Evolutionary conservation across 1,139 yeast species (phyloP).

Genomic region (Nadsonia commutata): DNA sequence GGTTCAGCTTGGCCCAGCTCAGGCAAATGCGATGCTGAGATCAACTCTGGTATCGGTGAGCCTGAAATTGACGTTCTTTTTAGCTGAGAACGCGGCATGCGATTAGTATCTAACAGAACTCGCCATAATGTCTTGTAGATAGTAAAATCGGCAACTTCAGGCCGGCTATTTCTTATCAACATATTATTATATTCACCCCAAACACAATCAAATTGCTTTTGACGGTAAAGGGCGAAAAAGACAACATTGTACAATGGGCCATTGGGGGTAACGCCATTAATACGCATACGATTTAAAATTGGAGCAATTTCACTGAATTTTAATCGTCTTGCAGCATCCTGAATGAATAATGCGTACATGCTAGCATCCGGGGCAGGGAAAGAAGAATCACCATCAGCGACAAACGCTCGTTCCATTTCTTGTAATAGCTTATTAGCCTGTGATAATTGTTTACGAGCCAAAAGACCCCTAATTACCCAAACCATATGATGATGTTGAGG

Average conservation of each 20-base stretch:
- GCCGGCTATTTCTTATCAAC: not conserved
- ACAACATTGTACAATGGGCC: not conserved
- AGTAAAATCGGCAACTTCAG: not conserved
- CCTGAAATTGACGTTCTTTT: not conserved
- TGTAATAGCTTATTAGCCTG: not conserved
- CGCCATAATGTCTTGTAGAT: not conserved
- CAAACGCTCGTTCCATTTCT: not conserved
- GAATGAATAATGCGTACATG: not conserved
- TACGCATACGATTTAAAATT: not conserved
- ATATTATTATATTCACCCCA: not conserved
- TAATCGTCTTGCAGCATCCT: not conserved
- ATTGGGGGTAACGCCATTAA: not conserved
- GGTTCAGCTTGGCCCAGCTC: not conserved
- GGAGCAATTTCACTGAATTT: not conserved
- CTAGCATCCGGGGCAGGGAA: not conserved
- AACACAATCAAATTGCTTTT: not conserved
- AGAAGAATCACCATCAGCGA: not conserved
- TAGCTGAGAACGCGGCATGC: not conserved
- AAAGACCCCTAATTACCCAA: not conserved
- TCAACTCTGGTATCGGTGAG: not conserved
- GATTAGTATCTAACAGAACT: not conserved
- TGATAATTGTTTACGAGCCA: not conserved
- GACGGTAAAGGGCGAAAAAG: not conserved
- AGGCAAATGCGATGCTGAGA: not conserved
- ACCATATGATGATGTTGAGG: not conserved